A percentile compares a stretch with the other conserved stretches of the same genome.
phyloP scores from a whole-genome alignment of 1,284 basidiomycete genomes.

The Puccinia hordei region DNA sequence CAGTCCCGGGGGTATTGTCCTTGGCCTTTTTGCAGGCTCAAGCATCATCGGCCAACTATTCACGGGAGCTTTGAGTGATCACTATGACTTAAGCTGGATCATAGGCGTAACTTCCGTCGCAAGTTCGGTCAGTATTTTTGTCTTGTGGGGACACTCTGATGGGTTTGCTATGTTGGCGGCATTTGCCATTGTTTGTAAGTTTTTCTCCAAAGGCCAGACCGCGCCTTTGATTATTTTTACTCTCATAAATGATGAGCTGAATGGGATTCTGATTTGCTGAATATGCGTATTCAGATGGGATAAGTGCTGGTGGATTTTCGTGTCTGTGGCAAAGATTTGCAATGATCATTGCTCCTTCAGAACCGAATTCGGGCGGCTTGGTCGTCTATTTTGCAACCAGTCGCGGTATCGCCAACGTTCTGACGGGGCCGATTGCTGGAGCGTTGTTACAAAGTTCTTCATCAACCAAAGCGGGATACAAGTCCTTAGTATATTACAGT shows the following conservation, averaged over 20 bases:
- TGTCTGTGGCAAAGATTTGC: constrained; percentile 44
- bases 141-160: constrained; percentile 34
- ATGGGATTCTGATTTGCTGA: not conserved
- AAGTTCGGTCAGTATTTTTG: constrained; percentile 34
- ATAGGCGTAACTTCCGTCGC: constrained; percentile 37
- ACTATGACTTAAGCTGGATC: constrained; percentile 31
- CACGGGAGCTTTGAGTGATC: constrained; percentile 29
- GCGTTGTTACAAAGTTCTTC: constrained; percentile 22
- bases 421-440: constrained; percentile 44
- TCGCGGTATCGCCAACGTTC: constrained; percentile 36
- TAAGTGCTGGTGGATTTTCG: constrained; percentile 47
- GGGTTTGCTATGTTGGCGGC: constrained; percentile 33
- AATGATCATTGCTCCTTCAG: constrained; percentile 38
- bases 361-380: constrained; percentile 34
- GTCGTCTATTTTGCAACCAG: constrained; percentile 30
- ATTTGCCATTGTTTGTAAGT: constrained; percentile 42
- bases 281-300: constrained; percentile 29
- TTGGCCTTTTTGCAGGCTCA: constrained; percentile 23
- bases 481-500: constrained; percentile 41
- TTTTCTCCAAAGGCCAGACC: too few species aligned
- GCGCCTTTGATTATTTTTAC: too few species aligned
- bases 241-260: too few species aligned
- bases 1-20: constrained; percentile 33
- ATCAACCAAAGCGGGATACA: constrained; percentile 21
- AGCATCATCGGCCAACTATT: constrained; percentile 34